Percentiles rank a stretch among this genome's conserved stretches.
Conservation (phyloP, 352 stramenopile species). For the Globisporangium alternatum region DNA sequence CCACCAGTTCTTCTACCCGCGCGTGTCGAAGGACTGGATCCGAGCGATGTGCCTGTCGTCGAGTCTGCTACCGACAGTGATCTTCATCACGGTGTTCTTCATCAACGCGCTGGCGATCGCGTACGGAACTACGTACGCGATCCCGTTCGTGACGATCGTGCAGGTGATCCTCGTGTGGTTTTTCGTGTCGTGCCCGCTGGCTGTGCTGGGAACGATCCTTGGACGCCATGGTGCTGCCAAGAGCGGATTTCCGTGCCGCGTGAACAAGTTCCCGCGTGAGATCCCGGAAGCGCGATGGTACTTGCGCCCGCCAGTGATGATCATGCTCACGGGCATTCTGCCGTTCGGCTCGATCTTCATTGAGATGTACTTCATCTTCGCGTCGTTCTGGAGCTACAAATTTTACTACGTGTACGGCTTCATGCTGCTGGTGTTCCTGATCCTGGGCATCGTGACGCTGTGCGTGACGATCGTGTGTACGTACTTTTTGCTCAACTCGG, state of each 20-base stretch:
- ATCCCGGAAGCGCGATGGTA: slow-evolving; percentile 80
- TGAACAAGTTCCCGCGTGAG: slow-evolving; percentile 97
- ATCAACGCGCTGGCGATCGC: slow-evolving; percentile 83
- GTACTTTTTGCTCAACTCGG: slow-evolving; percentile 98
- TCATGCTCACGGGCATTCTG: slow-evolving; percentile 95
- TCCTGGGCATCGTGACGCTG: slow-evolving; percentile 96
- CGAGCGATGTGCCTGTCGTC: slow-evolving; percentile 85
- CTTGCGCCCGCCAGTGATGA: slow-evolving; percentile 83
- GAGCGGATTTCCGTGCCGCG: slow-evolving; percentile 84
- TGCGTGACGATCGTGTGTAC: slow-evolving; percentile 99
- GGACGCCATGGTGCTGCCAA: slow-evolving; percentile 93
- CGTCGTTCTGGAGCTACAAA: slow-evolving; percentile 99
- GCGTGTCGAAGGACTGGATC: slow-evolving; percentile 90
- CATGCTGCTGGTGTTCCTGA: slow-evolving; percentile 97
- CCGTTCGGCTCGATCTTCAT: slow-evolving; percentile 99
- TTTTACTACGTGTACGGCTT: slow-evolving; percentile 99
- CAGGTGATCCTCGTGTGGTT: slow-evolving; percentile 96
- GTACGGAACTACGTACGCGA: slow-evolving; percentile 85
- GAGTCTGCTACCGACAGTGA: slow-evolving; percentile 65
- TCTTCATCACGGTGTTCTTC: slow-evolving; percentile 86
- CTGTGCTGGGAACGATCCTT: slow-evolving; percentile 95
- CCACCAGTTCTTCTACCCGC: slow-evolving; percentile 90
- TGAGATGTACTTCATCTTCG: slow-evolving; percentile 99
- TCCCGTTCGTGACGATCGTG: slow-evolving; percentile 83
- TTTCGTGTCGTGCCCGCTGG: slow-evolving; percentile 96